Percentiles rank a stretch among this genome's conserved stretches.
phyloP scores from a whole-genome alignment of 768 basidiomycete species.

The Naganishia vaughanmartiniae region DNA sequence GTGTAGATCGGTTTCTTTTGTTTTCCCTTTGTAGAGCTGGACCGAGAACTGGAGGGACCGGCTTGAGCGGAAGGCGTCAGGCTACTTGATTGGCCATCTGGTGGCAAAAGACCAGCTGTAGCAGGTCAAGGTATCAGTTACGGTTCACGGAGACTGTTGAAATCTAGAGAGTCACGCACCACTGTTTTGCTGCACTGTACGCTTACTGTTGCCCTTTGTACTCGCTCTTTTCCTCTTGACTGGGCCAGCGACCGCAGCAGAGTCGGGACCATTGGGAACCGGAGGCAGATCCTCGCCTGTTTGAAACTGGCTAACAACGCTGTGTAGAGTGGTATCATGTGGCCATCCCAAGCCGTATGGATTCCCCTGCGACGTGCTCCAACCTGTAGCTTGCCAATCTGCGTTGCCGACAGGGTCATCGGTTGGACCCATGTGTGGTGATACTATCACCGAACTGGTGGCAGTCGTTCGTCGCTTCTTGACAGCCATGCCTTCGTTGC shows the following conservation, averaged over 20 bases:
- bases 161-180: background rate
- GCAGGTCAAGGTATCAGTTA: no score
- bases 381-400: slow-evolving; percentile 23
- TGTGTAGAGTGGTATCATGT: slow-evolving; percentile 16
- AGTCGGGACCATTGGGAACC: background rate
- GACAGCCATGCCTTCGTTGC: slow-evolving; percentile 7
- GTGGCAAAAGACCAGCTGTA: background rate
- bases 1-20: slow-evolving; percentile 31
- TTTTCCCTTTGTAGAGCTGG: slow-evolving; percentile 24
- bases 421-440: slow-evolving; percentile 6
- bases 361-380: slow-evolving; percentile 17
- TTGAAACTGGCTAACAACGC: slow-evolving; percentile 20
- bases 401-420: slow-evolving; percentile 4
- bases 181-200: slow-evolving; percentile 1
- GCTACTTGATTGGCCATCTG: background rate
- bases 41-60: slow-evolving; percentile 24
- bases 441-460: slow-evolving; percentile 14
- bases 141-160: background rate
- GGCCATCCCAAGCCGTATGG: slow-evolving; percentile 11
- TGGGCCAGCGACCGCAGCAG: background rate
- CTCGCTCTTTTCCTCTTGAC: slow-evolving; percentile 20
- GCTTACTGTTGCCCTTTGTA: slow-evolving; percentile 23
- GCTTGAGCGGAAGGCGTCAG: slow-evolving; percentile 9
- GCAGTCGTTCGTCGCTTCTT: slow-evolving; percentile 26
- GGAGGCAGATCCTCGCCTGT: slow-evolving; percentile 8